Evolutionary conservation across 106 monocot species (phyloP), one percentile per base, ranked within the genome.

Genomic region (Allium fistulosum): DNA sequence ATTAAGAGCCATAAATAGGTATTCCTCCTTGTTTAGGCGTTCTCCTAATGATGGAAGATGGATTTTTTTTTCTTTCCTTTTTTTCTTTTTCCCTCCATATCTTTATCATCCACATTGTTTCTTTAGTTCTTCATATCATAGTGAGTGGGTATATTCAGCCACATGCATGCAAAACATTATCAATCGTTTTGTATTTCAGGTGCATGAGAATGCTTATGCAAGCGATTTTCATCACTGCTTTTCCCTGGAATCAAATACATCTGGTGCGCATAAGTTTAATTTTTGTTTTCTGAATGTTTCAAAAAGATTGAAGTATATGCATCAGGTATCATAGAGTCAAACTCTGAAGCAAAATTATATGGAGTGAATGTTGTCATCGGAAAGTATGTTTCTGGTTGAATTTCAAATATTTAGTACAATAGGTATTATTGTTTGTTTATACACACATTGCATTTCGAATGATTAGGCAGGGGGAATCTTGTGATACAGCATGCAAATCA

Each of bases 171-270:
- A 4, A 37, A 37, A 37, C 37, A 37, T 37, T 37, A 2, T 37
- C 37, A 37, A 5, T 37, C 5, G 37, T 55, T 55, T 55, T 27
- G 61, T 67, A 26, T 80, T 78, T 62, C 73, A 97, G 96, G 92
- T 92, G 63, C 92, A 97, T 75, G 92, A 92, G 77, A 97, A 92
- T 88, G 84, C 96, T 47, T 97, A 97, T 92, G 82, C 80, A 26
- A 97, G 96, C 59, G 84, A 87, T 47, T 97, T 92, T 67, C 92
- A 97, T 76, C 96, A 97, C 61, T 97, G 95, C 51, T 89, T 82
- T 75, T 87, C 82, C 47, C 46, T 82, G 63, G 68, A 80, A 46
- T 62, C 79, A 69, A 97, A 97, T 78, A 76, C 74, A 62, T 86
- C 92, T 57, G 84, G 96, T 86, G 69, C 51, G 71, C 57, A 1